Evolutionary conservation across 2,329 filamentous ascomycete species (phyloP), one percentile per base, ranked within the genome.

Genomic region (Fusarium sacchari): DNA sequence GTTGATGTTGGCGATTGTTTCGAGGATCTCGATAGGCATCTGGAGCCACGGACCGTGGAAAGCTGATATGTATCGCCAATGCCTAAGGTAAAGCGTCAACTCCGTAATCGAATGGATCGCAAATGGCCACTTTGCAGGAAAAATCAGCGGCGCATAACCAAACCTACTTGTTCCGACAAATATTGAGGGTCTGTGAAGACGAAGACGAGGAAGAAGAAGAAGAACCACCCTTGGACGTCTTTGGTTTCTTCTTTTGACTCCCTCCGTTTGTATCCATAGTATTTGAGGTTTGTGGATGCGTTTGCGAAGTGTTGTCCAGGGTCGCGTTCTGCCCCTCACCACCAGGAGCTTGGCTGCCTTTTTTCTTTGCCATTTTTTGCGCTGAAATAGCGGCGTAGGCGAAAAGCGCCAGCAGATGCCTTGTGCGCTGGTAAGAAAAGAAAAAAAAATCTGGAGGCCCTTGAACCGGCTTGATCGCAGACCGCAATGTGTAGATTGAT

Each of bases 21-120:
- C 92, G 82, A 97, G 90, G 64, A 95, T 89, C 81, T 96, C 93
- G 71, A 91, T 88, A 26, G 93, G 92, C 64, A 96, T 86, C 81
- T 94, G 92, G 20, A 95, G 88, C 94, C 94, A 96, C 75, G 93
- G 91, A 30, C 94, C 94, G 79, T 95, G 92, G 79, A 94, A 96
- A 34, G 91, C 93, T 28, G 93, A 95, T 67, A 96, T 95, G 81
- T 94, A 94, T 72, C 91, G 89, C 94, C 93, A 96, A 83, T 96
- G 93, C 81, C 94, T 96, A 56, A 14, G 60, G 62, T 55, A 61
- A 56, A 62, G 47, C 67, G 69, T 77, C 55, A 76, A 57, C n/a
- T 55, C 34, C 37, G 24, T 43, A 34, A 37, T 42, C 47, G n/a
- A 39, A n/a, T 40, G 40, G 30, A 32, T 61, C 53, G 39, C 17